These are phyloP conservation scores for Gastrodia elata DNA, from an alignment of 106 monocot genomes.

Conservation along the genomic window DNA sequence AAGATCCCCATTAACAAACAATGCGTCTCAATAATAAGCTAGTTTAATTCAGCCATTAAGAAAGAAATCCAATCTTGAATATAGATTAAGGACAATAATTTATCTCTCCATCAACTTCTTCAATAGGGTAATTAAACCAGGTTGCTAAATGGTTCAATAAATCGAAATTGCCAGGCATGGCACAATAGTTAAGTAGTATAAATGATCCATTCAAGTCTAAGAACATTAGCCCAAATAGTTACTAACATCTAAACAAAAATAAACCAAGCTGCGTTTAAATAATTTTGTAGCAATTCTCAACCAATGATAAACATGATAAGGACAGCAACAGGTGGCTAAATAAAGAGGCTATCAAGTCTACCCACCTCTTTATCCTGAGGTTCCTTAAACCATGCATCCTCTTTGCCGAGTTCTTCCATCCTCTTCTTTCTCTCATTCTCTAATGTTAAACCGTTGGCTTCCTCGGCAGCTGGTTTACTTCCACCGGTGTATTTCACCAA, in stretches of 20 bases:
- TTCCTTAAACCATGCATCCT: constrained; percentile 90
- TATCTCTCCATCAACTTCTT: too few species aligned
- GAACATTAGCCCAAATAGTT: too few species aligned
- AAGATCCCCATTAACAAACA: too few species aligned
- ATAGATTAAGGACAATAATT: too few species aligned
- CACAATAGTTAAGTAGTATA: too few species aligned
- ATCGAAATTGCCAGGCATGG: too few species aligned
- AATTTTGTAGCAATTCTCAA: not conserved
- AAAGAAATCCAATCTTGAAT: too few species aligned
- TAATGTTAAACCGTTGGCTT: constrained; percentile 8
- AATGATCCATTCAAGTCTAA: too few species aligned
- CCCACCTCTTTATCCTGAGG: constrained; percentile 48
- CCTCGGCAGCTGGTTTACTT: constrained; percentile 15
- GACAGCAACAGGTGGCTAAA: not conserved
- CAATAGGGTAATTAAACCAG: too few species aligned
- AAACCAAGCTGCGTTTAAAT: not conserved
- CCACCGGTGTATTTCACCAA: constrained; percentile 23
- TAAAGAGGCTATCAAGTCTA: constrained; percentile 2
- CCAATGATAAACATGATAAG: not conserved
- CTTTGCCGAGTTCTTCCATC: constrained; percentile 75
- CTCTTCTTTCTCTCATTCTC: constrained; percentile 56
- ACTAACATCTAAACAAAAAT: not conserved
- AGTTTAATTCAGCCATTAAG: too few species aligned
- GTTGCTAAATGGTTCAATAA: too few species aligned
- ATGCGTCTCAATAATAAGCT: too few species aligned